Percentiles rank a stretch among this genome's conserved stretches.
Evolutionary conservation across 257 asterid species (phyloP).

Genomic region (Thymus quinquecostatus): DNA sequence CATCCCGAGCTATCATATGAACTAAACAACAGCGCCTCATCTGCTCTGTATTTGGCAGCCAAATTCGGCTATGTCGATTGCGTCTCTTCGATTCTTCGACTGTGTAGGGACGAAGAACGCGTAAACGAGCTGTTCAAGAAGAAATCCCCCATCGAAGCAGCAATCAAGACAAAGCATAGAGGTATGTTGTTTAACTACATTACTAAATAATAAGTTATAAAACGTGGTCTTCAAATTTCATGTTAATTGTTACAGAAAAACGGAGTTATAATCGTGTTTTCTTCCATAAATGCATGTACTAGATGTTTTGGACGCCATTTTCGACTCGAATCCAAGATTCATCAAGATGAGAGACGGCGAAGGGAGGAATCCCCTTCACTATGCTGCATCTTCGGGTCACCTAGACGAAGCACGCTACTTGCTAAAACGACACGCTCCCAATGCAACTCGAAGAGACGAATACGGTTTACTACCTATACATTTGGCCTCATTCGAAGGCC

Average conservation of each 20-base stretch:
- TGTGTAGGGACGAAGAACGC: background rate
- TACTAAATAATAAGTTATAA: too few species aligned
- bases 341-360: constrained; percentile 12
- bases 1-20: constrained; percentile 21
- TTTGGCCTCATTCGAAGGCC: constrained; percentile 33
- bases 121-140: background rate
- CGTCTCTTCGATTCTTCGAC: constrained; percentile 20
- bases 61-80: constrained; percentile 32
- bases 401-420: constrained; percentile 29
- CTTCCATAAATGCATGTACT: background rate
- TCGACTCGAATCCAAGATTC: constrained; percentile 16
- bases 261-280: too few species aligned
- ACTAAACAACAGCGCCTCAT: constrained; percentile 29
- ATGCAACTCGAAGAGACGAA: constrained; percentile 29
- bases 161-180: constrained; percentile 13
- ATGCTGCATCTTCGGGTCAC: constrained; percentile 34
- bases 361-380: constrained; percentile 38
- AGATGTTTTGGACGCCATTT: constrained; percentile 38
- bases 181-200: too few species aligned
- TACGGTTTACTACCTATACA: constrained; percentile 38
- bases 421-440: background rate
- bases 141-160: constrained; percentile 31
- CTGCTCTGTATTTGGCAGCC: constrained; percentile 39
- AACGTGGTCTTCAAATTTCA: too few species aligned
- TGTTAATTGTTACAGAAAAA: too few species aligned